Base-by-base conservation (phyloP, 208 protist genomes). In the Tritrichomonas foetus region DNA sequence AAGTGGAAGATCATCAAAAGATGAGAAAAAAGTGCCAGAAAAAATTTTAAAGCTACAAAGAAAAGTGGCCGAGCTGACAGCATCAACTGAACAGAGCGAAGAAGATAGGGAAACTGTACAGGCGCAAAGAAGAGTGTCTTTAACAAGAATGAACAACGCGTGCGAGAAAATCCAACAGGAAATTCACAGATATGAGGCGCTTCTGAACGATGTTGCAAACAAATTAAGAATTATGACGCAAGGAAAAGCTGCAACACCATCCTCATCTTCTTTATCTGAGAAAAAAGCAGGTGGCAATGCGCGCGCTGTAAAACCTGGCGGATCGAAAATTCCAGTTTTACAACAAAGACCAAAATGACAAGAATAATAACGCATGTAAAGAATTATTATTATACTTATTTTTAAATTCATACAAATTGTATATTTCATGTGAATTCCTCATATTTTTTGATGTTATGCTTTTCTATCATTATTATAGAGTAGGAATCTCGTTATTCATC, bases 201-300 rank as follows among this genome's bases (percentile, higher is more conserved):
- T 20, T 9, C 47, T 89, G 25, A 20, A 1, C 39, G 41, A 44
- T 39, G 20, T 57, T 3, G 78, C 53, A 53, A 89, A 89, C 39
- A 89, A 89, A 50, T 39, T 89, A 16, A 44, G 78, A 53, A 89
- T 89, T 39, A 89, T 89, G 78, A 89, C 78, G 22, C 78, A 89
- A 89, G 78, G 78, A 53, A 53, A 89, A 36, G 16, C 1, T 49
- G 20, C 33, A 20, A 5, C 25, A n/a, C n/a, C n/a, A 44, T 16
- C 8, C 25, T n/a, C 5, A 50, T 82, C 74, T 82, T 14, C 69
- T 22, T 61, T 69, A 69, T 33, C 11, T 8, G 64, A 69, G 25
- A 69, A 69, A 30, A 69, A 69, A 53, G 9, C 47, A 53, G 74
- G 3, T 14, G 44, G 69, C 69, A 50, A 41, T n/a, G 33, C 16